Conservation (phyloP, 208 protist species). For the Leishmania arabica region DNA sequence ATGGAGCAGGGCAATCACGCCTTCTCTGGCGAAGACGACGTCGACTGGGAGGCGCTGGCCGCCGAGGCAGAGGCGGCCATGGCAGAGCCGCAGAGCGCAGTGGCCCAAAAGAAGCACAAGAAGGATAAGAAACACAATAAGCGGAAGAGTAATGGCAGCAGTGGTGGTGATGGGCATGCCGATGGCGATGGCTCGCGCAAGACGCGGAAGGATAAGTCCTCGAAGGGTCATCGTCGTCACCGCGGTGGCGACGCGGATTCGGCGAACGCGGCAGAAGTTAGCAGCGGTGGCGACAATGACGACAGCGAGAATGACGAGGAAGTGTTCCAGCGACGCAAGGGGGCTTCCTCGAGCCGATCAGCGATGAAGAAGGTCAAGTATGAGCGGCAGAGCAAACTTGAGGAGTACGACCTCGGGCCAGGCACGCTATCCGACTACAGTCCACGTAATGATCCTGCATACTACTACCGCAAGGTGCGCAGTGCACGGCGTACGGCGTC, state of each 20-base stretch:
- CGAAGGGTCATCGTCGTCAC: slow-evolving; percentile 19
- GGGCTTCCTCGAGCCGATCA: slow-evolving; percentile 18
- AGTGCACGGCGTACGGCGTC: slow-evolving; percentile 29
- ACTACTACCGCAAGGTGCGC: slow-evolving; percentile 43
- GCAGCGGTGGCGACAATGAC: slow-evolving; percentile 20
- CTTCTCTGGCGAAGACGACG: neutral
- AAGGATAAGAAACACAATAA: slow-evolving; percentile 34
- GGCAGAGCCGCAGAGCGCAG: neutral
- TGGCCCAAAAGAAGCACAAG: slow-evolving; percentile 15
- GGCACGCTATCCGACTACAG: slow-evolving; percentile 27
- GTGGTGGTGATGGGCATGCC: neutral
- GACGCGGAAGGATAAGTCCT: slow-evolving; percentile 18
- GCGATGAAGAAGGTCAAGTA: slow-evolving; percentile 28
- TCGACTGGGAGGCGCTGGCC: neutral
- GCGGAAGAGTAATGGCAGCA: neutral
- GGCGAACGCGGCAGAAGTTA: neutral
- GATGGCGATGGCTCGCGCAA: neutral
- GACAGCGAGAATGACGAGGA: slow-evolving; percentile 13
- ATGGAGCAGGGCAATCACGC: neutral
- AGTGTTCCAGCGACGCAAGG: slow-evolving; percentile 24
- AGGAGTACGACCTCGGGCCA: slow-evolving; percentile 38
- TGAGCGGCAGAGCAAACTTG: slow-evolving; percentile 32
- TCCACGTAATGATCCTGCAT: slow-evolving; percentile 37
- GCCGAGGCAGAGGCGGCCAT: slow-evolving; percentile 1
- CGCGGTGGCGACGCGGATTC: slow-evolving; percentile 1